Conservation (phyloP, 495 filamentous ascomycete species). For the Xylaria longipes region DNA sequence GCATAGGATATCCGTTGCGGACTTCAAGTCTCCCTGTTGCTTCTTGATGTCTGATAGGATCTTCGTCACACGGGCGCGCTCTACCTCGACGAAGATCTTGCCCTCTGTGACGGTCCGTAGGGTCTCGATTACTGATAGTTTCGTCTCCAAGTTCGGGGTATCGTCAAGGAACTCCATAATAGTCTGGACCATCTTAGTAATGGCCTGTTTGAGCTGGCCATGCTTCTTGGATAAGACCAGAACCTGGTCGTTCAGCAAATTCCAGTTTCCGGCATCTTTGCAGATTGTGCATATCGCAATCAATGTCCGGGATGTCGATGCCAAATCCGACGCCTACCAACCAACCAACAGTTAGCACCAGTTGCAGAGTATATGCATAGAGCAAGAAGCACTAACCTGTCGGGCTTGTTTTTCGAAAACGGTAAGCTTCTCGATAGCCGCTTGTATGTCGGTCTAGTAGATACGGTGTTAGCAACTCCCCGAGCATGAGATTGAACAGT, state of each 20-base stretch:
- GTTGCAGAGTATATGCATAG: conserved; percentile 17
- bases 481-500: conserved; percentile 24
- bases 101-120: conserved; percentile 96
- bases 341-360: conserved; percentile 27
- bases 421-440: conserved; percentile 91
- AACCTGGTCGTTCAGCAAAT: conserved; percentile 92
- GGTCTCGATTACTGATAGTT: conserved; percentile 92
- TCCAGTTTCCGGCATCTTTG: conserved; percentile 92
- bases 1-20: conserved; percentile 90
- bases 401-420: conserved; percentile 92
- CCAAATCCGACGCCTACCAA: conserved; percentile 84
- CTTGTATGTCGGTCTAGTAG: conserved; percentile 73
- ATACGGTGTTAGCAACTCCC: conserved; percentile 1
- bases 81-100: conserved; percentile 99
- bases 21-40: conserved; percentile 85
- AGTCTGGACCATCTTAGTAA: conserved; percentile 97
- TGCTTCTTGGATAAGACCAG: conserved; percentile 97
- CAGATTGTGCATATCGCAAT: conserved; percentile 90
- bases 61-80: conserved; percentile 91
- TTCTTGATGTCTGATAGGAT: conserved; percentile 98
- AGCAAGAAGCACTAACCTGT: conserved; percentile 65
- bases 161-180: conserved; percentile 92
- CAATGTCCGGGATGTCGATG: conserved; percentile 88
- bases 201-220: conserved; percentile 98
- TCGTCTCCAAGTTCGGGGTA: conserved; percentile 77